These are phyloP conservation scores for Leccinum griseonigrum DNA, from an alignment of 1,284 basidiomycete species.

Conservation along the genomic window DNA sequence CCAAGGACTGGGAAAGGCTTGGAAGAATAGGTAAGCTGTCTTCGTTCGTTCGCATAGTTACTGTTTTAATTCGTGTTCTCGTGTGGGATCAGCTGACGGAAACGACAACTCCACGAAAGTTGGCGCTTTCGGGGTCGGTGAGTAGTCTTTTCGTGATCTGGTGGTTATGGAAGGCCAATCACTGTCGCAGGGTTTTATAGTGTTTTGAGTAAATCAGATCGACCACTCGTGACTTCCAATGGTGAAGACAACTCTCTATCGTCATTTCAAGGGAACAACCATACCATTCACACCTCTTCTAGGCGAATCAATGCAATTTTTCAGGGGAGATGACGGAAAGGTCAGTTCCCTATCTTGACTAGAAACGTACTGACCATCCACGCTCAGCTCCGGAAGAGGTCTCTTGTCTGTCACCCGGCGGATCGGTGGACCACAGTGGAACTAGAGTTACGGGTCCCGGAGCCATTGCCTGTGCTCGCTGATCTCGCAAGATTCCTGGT, in stretches of 20 bases:
- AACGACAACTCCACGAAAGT: constrained; percentile 84
- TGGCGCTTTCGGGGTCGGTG: constrained; percentile 82
- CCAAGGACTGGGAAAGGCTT: constrained; percentile 83
- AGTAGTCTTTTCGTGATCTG: constrained; percentile 23
- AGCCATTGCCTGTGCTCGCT: constrained; percentile 47
- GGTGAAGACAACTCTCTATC: constrained; percentile 34
- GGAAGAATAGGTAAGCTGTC: constrained; percentile 72
- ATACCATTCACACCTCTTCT: background rate
- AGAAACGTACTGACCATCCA: constrained; percentile 1
- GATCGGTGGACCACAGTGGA: constrained; percentile 35
- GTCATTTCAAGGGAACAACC: background rate
- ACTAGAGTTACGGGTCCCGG: constrained; percentile 58
- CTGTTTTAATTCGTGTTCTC: background rate
- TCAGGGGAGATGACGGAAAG: constrained; percentile 65
- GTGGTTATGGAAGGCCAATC: background rate
- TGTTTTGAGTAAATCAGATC: constrained; percentile 81
- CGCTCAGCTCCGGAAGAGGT: constrained; percentile 4
- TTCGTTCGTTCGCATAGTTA: background rate
- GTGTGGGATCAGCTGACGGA: constrained; percentile 58
- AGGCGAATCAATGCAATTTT: constrained; percentile 49
- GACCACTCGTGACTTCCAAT: constrained; percentile 88
- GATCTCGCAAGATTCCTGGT: constrained; percentile 88
- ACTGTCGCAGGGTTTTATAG: constrained; percentile 65
- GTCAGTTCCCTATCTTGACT: constrained; percentile 37
- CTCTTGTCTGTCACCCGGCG: constrained; percentile 57